A percentile compares a stretch with the other conserved stretches of the same genome.
These are phyloP conservation scores for Fusarium nisikadoi DNA, from an alignment of 2,329 filamentous ascomycete genomes.

Conservation along the genomic window DNA sequence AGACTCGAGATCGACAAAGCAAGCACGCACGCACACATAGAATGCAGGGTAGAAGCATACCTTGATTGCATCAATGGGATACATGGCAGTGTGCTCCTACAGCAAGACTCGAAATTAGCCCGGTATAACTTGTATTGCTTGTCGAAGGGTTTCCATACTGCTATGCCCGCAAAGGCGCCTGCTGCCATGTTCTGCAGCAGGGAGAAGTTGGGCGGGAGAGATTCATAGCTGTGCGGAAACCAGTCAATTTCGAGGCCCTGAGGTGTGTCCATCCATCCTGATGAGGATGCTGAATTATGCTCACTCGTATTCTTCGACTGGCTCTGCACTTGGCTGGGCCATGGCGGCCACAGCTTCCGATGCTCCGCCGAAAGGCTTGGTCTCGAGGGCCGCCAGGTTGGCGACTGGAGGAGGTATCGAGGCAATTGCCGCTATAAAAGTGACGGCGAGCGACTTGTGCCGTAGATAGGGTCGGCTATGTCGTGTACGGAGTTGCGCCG, in stretches of 20 bases:
- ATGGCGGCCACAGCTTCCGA: slow-evolving; percentile 75
- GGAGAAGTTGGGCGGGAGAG: slow-evolving; percentile 92
- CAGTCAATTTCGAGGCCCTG: slow-evolving; percentile 6
- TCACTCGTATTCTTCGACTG: slow-evolving; percentile 74
- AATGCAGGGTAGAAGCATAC: slow-evolving; percentile 57
- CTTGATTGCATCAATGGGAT: slow-evolving; percentile 97
- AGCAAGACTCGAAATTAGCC: slow-evolving; percentile 31
- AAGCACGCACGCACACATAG: neutral
- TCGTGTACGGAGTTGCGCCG: slow-evolving; percentile 4
- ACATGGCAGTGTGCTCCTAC: slow-evolving; percentile 99
- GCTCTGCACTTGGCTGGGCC: slow-evolving; percentile 74
- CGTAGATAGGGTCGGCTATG: slow-evolving; percentile 15
- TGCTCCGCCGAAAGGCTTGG: slow-evolving; percentile 70
- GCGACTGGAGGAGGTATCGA: slow-evolving; percentile 48
- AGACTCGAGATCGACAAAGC: slow-evolving; percentile 20
- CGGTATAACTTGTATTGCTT: neutral
- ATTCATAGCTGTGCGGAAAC: slow-evolving; percentile 77
- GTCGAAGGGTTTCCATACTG: slow-evolving; percentile 68
- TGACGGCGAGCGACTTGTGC: slow-evolving; percentile 12
- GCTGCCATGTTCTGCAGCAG: slow-evolving; percentile 94
- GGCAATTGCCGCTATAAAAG: slow-evolving; percentile 30
- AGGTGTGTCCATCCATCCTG: neutral
- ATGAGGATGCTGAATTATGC: slow-evolving; percentile 38
- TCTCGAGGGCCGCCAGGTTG: slow-evolving; percentile 72
- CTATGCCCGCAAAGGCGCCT: slow-evolving; percentile 95